Conservation (phyloP, 2,329 filamentous ascomycete genomes). For the Emmonsiellopsis sp. region DNA sequence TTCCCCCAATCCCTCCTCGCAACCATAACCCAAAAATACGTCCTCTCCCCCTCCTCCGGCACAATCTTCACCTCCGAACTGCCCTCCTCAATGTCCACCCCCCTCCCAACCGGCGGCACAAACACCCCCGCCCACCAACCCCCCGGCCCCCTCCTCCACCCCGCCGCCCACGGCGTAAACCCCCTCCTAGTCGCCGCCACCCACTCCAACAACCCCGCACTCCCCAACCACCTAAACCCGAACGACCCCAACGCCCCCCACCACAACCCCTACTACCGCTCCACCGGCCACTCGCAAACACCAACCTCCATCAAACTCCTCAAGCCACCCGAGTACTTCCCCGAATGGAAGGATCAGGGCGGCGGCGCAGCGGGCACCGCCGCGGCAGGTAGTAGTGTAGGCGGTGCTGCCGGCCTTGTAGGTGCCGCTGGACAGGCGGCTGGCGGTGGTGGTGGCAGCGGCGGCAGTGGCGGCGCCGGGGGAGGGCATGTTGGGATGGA, state of each 20-base stretch:
- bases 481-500: slow-evolving; percentile 50
- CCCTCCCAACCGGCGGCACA: slow-evolving; percentile 80
- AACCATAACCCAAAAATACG: slow-evolving; percentile 70
- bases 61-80: slow-evolving; percentile 97
- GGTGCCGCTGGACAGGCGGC: slow-evolving; percentile 12
- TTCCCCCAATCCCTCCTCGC: slow-evolving; percentile 83
- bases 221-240: slow-evolving; percentile 28
- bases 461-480: not conserved
- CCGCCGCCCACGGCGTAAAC: slow-evolving; percentile 60
- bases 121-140: slow-evolving; percentile 59
- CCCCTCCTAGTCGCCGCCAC: slow-evolving; percentile 88
- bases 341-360: slow-evolving; percentile 75
- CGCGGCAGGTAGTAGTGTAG: slow-evolving; percentile 11
- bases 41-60: slow-evolving; percentile 83
- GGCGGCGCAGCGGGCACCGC: slow-evolving; percentile 14
- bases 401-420: slow-evolving; percentile 35
- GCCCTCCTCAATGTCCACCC: slow-evolving; percentile 86
- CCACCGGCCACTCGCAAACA: slow-evolving; percentile 61
- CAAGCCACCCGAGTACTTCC: slow-evolving; percentile 72
- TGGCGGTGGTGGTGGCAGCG: not conserved
- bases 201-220: slow-evolving; percentile 33
- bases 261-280: slow-evolving; percentile 40
- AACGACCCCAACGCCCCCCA: slow-evolving; percentile 21
- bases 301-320: slow-evolving; percentile 76
- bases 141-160: slow-evolving; percentile 45